Conservation (phyloP, 2,329 filamentous ascomycete species). For the Orbilia blumenaviensis region DNA sequence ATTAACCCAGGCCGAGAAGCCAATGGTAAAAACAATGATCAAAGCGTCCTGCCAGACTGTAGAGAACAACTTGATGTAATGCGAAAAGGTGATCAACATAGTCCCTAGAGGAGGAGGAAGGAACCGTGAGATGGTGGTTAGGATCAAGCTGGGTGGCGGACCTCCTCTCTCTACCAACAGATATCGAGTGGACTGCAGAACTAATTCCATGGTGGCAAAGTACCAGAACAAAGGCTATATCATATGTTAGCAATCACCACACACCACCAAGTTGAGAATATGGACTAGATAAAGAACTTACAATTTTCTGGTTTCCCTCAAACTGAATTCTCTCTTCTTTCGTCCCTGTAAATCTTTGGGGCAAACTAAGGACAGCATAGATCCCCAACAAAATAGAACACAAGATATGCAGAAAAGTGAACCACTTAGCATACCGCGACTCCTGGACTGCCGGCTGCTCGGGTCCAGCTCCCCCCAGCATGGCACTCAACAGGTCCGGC, state of each 20-base stretch:
- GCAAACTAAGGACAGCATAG: conserved; percentile 54
- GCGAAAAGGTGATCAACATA: conserved; percentile 55
- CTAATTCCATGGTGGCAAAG: conserved; percentile 79
- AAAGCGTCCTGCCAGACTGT: conserved; percentile 58
- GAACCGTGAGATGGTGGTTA: conserved; percentile 72
- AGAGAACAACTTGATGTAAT: conserved; percentile 58
- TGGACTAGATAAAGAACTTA: neutral
- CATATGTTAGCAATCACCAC: neutral
- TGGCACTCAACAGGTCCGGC: conserved; percentile 55
- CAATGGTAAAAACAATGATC: conserved; percentile 58
- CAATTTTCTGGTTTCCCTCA: conserved; percentile 33
- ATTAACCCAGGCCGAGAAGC: conserved; percentile 57
- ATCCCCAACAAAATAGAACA: conserved; percentile 55
- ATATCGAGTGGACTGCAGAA: conserved; percentile 76
- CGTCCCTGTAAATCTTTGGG: conserved; percentile 53
- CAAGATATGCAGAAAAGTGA: conserved; percentile 55
- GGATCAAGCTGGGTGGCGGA: conserved; percentile 69
- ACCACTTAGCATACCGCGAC: conserved; percentile 55
- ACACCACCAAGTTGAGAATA: neutral
- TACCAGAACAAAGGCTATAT: conserved; percentile 74
- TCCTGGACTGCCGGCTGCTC: conserved; percentile 29
- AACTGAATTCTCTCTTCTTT: conserved; percentile 50
- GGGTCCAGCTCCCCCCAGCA: conserved; percentile 57
- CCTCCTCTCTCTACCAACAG: conserved; percentile 70
- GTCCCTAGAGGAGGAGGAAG: conserved; percentile 69